These are phyloP conservation scores for Schizosaccharomyces lindneri DNA, from an alignment of 805 yeast genomes.

Conservation along the genomic window DNA sequence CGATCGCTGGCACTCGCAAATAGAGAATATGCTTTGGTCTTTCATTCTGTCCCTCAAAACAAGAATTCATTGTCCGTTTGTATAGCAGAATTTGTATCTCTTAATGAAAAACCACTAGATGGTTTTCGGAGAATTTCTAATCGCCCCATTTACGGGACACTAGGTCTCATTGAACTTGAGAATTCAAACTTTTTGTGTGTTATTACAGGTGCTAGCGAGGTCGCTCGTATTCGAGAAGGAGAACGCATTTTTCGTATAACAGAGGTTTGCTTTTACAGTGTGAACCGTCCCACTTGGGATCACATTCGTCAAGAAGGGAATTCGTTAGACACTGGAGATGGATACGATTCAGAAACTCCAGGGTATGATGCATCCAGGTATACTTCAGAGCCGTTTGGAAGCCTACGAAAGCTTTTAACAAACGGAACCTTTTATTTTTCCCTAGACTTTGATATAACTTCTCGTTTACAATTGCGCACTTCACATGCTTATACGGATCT, in stretches of 20 bases:
- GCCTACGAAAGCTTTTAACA: constrained; percentile 46
- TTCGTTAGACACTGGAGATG: constrained; percentile 10
- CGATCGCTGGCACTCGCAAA: constrained; percentile 5
- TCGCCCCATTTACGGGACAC: constrained; percentile 20
- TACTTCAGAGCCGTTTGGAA: constrained; percentile 57
- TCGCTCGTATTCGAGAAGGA: constrained; percentile 40
- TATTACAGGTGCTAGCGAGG: constrained; percentile 50
- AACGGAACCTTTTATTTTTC: constrained; percentile 86
- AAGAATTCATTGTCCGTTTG: constrained; percentile 9
- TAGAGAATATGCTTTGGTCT: constrained; percentile 1
- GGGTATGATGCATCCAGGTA: neutral
- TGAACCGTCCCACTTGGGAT: constrained; percentile 58
- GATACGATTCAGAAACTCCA: constrained; percentile 10
- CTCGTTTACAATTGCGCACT: constrained; percentile 44
- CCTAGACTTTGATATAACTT: constrained; percentile 75
- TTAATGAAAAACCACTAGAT: neutral
- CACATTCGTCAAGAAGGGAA: constrained; percentile 31
- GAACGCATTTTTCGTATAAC: constrained; percentile 60
- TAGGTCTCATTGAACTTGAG: constrained; percentile 60
- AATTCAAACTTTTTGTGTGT: constrained; percentile 18
- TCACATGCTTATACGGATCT: constrained; percentile 3
- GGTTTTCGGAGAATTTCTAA: constrained; percentile 10
- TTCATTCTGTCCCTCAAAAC: constrained; percentile 2
- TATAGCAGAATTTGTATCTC: constrained; percentile 21
- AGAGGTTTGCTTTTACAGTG: constrained; percentile 68